These are phyloP conservation scores for Aspergillus amoenus DNA, from an alignment of 2,329 filamentous ascomycete species.

Conservation along the genomic window DNA sequence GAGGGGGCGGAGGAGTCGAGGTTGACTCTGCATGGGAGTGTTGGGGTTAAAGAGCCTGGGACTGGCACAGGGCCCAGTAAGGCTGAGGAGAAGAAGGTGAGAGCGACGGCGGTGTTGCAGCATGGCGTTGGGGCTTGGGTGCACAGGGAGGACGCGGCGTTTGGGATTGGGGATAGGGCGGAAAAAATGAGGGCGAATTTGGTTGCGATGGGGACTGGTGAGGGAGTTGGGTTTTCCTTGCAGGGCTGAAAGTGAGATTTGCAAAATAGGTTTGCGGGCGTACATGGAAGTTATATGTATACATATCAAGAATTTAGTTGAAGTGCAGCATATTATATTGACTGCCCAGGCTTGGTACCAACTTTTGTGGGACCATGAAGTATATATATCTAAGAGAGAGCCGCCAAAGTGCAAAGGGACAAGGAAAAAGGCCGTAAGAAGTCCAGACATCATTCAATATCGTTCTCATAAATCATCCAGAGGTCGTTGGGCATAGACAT, in stretches of 20 bases:
- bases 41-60: conserved; percentile 35
- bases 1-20: conserved; percentile 37
- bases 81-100: conserved; percentile 33
- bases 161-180: conserved; percentile 37
- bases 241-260: conserved; percentile 32
- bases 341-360: background rate
- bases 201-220: conserved; percentile 46
- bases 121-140: conserved; percentile 49
- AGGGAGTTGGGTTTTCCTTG: conserved; percentile 45
- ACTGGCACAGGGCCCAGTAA: conserved; percentile 10
- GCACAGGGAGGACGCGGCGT: conserved; percentile 41
- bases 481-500: conserved; percentile 33
- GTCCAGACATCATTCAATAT: background rate
- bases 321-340: background rate
- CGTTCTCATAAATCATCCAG: conserved; percentile 16
- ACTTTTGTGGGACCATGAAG: background rate
- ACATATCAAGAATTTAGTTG: background rate
- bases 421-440: conserved; percentile 12
- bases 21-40: conserved; percentile 45
- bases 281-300: background rate
- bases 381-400: conserved; percentile 1
- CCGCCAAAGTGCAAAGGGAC: background rate
- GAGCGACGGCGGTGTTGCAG: conserved; percentile 46
- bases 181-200: conserved; percentile 47
- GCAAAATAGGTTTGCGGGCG: background rate